Conservation (phyloP, 129 eudicot species). For the Saposhnikovia divaricata region DNA sequence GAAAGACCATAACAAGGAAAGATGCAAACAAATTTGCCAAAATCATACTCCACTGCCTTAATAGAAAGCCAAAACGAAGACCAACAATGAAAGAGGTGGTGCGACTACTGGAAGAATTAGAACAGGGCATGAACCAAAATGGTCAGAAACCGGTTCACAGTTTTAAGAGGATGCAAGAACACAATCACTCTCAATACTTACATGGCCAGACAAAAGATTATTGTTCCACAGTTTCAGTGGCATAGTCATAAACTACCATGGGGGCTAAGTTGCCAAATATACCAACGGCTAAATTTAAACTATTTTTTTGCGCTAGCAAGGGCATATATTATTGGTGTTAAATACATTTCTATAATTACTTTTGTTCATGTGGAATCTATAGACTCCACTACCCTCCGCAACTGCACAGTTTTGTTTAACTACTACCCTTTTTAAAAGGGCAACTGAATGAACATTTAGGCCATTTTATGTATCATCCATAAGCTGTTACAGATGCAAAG, state of each 20-base stretch:
- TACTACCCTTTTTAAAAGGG: not conserved
- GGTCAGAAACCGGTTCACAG: constrained; percentile 1
- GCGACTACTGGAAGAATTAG: constrained; percentile 20
- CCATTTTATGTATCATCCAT: not conserved
- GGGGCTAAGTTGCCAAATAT: not conserved
- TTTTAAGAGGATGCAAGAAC: not conserved
- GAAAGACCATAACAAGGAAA: constrained; percentile 15
- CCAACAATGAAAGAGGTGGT: constrained; percentile 34
- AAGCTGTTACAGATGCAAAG: not conserved
- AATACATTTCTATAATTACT: not conserved
- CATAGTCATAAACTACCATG: not conserved
- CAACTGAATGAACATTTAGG: not conserved
- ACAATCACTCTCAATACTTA: not conserved
- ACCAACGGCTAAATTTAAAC: not conserved
- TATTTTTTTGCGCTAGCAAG: not conserved
- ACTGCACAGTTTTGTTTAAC: not conserved
- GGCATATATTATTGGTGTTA: not conserved
- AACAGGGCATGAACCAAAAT: constrained; percentile 15
- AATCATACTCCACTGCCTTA: constrained; percentile 32
- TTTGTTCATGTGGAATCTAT: not conserved
- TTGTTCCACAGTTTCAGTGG: not conserved
- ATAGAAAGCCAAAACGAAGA: constrained; percentile 22
- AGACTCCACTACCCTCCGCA: not conserved
- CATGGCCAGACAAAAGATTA: not conserved
- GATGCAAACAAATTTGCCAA: constrained; percentile 29